Evolutionary conservation across 768 basidiomycete genomes (phyloP), one percentile per base, ranked within the genome.

Genomic region (Leccinum sublutescens): DNA sequence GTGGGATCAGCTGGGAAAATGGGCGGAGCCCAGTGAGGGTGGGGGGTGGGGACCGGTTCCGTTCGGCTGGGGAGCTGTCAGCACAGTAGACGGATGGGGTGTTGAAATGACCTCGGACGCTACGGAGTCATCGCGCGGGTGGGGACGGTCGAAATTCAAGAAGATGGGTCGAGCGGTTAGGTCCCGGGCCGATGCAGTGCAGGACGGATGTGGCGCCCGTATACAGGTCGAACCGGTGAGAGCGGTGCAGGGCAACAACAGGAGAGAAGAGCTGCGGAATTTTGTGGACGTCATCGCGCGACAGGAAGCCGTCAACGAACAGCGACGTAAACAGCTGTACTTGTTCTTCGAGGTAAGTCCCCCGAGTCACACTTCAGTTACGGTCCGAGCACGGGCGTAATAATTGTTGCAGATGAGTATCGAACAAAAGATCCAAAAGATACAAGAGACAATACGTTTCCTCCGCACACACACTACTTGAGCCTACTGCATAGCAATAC

Each of bases 341-440:
- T 31, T 58, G 21, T 86, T 86, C 62, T 81, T 76, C 53, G 73
- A 81, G 71, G 85, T 82, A 63, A 17, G 78, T 27, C 4, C 1
- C 21, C 51, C 10, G 2, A 31, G n/a, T 34, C 17, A 15, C 17
- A 15, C 10, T n/a, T 47, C n/a, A n/a, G 19, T 12, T 9, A 38
- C 17, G 23, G 17, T 15, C 31, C 19, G 40, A 8, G 17, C 5
- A 23, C 34, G 34, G 34, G 34, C 12, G 14, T n/a, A 40, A n/a
- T 45, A 11, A 19, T 45, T 45, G 62, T 59, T 15, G n/a, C 57
- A 86, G 85, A 79, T 86, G 78, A 70, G 82, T 2, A 80, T 84
- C 3, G 72, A 84, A 27, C 75, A 83, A 45, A 85, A 86, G 62
- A 63, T 86, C 1, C 63, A 75, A 56, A 78, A 78, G 59, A 86